Evolutionary conservation across 805 yeast species (phyloP).

Genomic region (Nakazawaea laoshanensis): DNA sequence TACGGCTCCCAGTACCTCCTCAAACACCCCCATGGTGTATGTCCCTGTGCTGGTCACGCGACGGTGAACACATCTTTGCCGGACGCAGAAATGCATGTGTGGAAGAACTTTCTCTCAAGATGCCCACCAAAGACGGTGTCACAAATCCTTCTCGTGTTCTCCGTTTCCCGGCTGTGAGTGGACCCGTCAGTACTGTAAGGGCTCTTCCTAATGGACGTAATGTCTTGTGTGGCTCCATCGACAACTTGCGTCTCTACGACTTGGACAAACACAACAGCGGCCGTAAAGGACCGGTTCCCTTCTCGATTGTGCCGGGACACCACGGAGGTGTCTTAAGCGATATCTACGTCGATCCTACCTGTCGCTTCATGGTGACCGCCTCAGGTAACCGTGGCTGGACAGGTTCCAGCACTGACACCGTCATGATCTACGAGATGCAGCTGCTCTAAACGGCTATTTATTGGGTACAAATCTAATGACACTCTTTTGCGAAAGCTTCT

Average conservation of each 20-base stretch:
- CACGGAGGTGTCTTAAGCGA: constrained; percentile 86
- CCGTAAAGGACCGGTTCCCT: constrained; percentile 52
- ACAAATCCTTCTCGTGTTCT: constrained; percentile 47
- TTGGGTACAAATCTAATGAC: no score
- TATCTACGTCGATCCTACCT: constrained; percentile 76
- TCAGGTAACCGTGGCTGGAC: constrained; percentile 97
- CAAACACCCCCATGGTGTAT: constrained; percentile 92
- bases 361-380: constrained; percentile 80
- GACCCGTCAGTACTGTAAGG: constrained; percentile 77
- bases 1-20: constrained; percentile 35
- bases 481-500: no score
- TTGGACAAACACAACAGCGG: constrained; percentile 26
- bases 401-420: constrained; percentile 71
- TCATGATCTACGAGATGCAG: constrained; percentile 75
- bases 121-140: constrained; percentile 28
- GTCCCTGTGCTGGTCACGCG: constrained; percentile 79
- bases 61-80: constrained; percentile 70
- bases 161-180: constrained; percentile 79
- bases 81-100: constrained; percentile 89
- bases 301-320: constrained; percentile 90
- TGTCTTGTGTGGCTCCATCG: constrained; percentile 80
- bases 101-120: constrained; percentile 62
- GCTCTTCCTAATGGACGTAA: constrained; percentile 78
- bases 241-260: constrained; percentile 84
- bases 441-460: no score